Base-by-base conservation (phyloP, 2,329 filamentous ascomycete species). In the Fusarium austroafricanum region DNA sequence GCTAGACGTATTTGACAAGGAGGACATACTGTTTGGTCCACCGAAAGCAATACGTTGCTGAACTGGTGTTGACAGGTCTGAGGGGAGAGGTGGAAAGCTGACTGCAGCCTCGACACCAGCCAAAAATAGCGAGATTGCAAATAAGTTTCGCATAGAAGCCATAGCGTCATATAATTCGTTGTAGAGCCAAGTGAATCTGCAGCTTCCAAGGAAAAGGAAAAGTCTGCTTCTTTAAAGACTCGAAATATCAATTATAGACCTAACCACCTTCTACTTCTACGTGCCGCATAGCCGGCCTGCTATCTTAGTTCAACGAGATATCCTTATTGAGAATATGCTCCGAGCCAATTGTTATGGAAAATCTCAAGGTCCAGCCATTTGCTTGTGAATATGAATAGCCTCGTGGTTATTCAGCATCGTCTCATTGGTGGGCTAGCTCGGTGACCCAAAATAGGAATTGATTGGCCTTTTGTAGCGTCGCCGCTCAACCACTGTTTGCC, bases 51-150 rank as follows among this genome's bases (percentile, higher is more conserved):
- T 31, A 9, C 61, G 42, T n/a, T 65, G 61, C 5, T 65, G 61
- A 20, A 64, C 61, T 14, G 61, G 61, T 3, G 61, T 65, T 17
- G 61, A 65, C n/a, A 29, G 39, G 18, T 65, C 61, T 2, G 59
- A 58, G 2, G 61, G 60, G 17, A 64, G 43, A 3, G 52, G 20
- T 2, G 61, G 52, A 23, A 58, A 42, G n/a, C 59, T 65, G 9
- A 21, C 61, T 9, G 38, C 58, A 29, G 40, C 60, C 9, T 42
- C 5, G 18, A 18, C 26, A 5, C 29, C 42, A 2, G 5, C 15
- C 12, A 65, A 29, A 2, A 65, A 6, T 2, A 35, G n/a, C 5
- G 64, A 10, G 8, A 10, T 17, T 4, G 21, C 6, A 10, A 64
- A 21, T 21, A 33, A 10, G 5, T 12, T 28, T 10, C 12, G n/a